phyloP scores from a whole-genome alignment of 371 early-diverging fungal genomes.

The Apophysomyces sp. region DNA sequence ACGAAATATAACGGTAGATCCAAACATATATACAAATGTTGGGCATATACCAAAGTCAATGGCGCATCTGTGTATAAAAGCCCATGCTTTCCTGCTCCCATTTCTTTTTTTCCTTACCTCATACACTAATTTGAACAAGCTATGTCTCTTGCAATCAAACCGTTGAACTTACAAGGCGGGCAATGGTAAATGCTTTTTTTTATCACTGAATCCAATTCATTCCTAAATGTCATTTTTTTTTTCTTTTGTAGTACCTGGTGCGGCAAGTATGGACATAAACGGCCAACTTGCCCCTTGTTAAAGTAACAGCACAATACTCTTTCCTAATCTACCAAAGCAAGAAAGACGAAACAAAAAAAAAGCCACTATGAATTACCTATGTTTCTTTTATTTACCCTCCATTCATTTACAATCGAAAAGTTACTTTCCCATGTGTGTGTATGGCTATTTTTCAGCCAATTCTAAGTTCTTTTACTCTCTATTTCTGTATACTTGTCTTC shows the following conservation, averaged over 20 bases:
- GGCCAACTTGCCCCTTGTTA: conserved; percentile 31
- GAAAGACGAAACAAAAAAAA: not conserved
- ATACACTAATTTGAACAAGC: not conserved
- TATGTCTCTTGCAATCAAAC: conserved; percentile 27
- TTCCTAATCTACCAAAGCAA: not conserved
- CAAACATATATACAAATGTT: too few species aligned
- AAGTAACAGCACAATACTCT: conserved; percentile 13
- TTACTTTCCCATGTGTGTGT: too few species aligned
- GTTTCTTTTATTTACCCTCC: too few species aligned
- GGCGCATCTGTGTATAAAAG: not conserved
- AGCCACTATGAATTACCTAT: too few species aligned
- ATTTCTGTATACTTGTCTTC: too few species aligned
- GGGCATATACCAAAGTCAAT: too few species aligned
- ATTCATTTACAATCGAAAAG: too few species aligned
- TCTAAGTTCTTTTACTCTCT: too few species aligned
- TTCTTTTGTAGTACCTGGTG: conserved; percentile 37
- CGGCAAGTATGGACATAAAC: conserved; percentile 48
- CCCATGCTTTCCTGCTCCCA: not conserved
- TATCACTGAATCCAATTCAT: not conserved
- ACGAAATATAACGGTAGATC: too few species aligned
- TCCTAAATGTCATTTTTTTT: not conserved
- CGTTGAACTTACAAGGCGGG: conserved; percentile 44
- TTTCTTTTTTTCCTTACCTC: not conserved
- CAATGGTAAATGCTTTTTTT: conserved; percentile 37
- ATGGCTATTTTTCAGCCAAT: too few species aligned